phyloP scores from a whole-genome alignment of 2,329 filamentous ascomycete species.

The Neocucurbitaria cava region DNA sequence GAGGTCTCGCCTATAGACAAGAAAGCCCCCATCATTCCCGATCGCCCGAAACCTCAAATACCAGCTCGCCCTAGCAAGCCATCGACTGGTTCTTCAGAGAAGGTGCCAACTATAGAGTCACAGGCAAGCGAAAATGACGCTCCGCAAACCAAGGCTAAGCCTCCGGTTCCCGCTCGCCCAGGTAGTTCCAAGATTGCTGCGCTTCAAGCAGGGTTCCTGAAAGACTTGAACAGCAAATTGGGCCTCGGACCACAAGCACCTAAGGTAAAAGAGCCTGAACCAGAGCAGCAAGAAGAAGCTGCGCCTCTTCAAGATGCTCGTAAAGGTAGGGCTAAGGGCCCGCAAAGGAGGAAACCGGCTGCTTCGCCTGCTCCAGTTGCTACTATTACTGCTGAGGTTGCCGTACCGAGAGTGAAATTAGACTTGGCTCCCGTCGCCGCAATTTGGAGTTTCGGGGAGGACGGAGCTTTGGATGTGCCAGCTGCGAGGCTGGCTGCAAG shows the following conservation, averaged over 20 bases:
- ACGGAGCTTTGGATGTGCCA: conserved; percentile 43
- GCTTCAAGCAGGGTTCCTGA: conserved; percentile 90
- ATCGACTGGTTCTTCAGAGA: conserved; percentile 51
- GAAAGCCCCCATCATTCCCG: conserved; percentile 60
- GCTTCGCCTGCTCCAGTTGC: conserved; percentile 62
- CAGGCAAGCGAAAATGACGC: conserved; percentile 44
- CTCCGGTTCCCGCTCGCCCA: conserved; percentile 79
- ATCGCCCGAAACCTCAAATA: conserved; percentile 69
- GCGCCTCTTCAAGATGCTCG: conserved; percentile 85
- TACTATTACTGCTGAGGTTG: conserved; percentile 48
- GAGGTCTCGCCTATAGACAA: conserved; percentile 60
- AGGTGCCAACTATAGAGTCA: conserved; percentile 36
- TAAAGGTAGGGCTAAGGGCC: conserved; percentile 88
- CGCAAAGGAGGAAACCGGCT: conserved; percentile 74
- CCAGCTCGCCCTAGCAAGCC: conserved; percentile 65
- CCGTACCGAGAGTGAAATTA: conserved; percentile 31
- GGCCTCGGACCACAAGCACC: conserved; percentile 82
- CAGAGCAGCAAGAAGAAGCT: conserved; percentile 65
- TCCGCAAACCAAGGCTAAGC: conserved; percentile 73
- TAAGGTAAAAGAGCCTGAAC: conserved; percentile 75
- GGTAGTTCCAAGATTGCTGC: conserved; percentile 87
- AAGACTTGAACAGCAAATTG: conserved; percentile 87
- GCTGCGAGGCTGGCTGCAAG: conserved; percentile 38
- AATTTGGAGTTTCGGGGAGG: conserved; percentile 46
- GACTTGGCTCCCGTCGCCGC: conserved; percentile 36